A percentile compares a stretch with the other conserved stretches of the same genome.
phyloP scores from a whole-genome alignment of 129 eudicot genomes.

The Ambrosia artemisiifolia region DNA sequence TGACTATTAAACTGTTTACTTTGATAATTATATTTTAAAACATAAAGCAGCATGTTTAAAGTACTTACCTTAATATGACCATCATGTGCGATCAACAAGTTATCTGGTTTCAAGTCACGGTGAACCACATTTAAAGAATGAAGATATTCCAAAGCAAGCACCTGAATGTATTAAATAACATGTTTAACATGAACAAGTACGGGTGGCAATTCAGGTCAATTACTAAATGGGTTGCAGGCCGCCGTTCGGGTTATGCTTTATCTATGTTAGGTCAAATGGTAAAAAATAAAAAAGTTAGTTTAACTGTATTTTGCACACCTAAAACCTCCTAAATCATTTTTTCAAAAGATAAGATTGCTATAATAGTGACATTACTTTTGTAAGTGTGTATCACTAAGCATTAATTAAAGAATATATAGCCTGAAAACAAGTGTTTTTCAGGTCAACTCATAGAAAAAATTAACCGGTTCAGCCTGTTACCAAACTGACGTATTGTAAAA shows the following conservation, averaged over 20 bases:
- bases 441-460: neutral
- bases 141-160: constrained; percentile 96
- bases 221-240: neutral
- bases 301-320: neutral
- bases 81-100: constrained; percentile 96
- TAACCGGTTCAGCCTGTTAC: neutral
- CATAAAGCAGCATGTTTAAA: neutral
- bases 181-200: constrained; percentile 7
- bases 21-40: neutral
- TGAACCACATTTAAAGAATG: constrained; percentile 93
- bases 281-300: neutral
- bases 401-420: neutral
- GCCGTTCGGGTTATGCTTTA: neutral
- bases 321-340: neutral
- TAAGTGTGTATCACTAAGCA: neutral
- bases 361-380: neutral
- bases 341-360: neutral
- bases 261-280: neutral
- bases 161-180: constrained; percentile 41
- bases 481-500: neutral
- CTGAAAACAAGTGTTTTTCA: neutral
- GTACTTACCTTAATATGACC: constrained; percentile 88
- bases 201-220: neutral
- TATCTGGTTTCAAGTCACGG: constrained; percentile 96
- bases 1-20: neutral